Evolutionary conservation across 176 grass and related monocot species (phyloP).

Genomic region (Ensete glaucum): DNA sequence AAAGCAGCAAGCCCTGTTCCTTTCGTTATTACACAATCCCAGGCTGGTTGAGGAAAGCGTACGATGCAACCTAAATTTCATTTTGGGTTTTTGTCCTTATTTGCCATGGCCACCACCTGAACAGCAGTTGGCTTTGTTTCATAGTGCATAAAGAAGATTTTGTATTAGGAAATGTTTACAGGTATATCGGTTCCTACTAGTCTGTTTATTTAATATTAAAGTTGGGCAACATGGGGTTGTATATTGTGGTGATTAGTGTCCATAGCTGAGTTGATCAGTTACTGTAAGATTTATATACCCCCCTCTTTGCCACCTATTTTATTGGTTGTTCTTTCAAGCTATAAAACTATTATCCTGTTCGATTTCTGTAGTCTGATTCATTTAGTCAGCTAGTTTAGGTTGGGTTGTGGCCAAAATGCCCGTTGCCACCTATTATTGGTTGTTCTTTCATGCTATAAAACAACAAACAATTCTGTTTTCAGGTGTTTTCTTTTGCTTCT

Average conservation of each 20-base stretch:
- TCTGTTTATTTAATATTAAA: neutral
- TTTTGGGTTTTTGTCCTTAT: neutral
- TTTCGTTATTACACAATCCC: neutral
- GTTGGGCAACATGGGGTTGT: neutral
- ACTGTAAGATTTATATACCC: neutral
- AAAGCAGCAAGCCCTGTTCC: neutral
- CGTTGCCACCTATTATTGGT: too few species aligned
- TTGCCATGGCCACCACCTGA: neutral
- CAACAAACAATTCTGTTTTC: too few species aligned
- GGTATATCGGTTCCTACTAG: neutral
- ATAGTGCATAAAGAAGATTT: neutral
- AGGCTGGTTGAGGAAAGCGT: neutral
- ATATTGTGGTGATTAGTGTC: constrained; percentile 5
- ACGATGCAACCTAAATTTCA: neutral
- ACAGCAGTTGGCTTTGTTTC: neutral
- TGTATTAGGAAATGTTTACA: neutral
- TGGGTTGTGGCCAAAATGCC: too few species aligned
- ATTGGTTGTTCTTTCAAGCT: neutral
- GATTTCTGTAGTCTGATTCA: too few species aligned
- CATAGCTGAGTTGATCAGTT: neutral
- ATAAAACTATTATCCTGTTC: neutral
- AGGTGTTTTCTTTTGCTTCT: too few species aligned
- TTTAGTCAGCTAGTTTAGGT: too few species aligned
- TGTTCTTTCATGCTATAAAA: too few species aligned
- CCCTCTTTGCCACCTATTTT: neutral